phyloP scores from a whole-genome alignment of 176 grass and related monocot species.

The Echinochloa phyllopogon region DNA sequence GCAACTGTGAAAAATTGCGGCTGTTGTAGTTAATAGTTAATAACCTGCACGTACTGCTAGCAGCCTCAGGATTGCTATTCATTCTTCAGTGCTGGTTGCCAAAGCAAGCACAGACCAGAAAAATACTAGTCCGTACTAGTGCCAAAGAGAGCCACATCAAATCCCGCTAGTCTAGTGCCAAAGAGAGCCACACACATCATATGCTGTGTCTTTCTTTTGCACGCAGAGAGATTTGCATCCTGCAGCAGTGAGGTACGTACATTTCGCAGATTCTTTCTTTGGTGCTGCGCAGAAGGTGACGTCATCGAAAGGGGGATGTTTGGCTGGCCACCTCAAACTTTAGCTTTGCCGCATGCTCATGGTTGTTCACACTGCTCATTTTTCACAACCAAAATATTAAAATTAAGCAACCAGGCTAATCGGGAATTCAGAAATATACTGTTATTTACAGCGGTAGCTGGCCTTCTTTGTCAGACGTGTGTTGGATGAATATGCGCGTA shows the following conservation, averaged over 20 bases:
- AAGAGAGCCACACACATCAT: background rate
- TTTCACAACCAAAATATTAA: background rate
- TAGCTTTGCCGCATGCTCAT: constrained; percentile 14
- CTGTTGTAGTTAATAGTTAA: too few species aligned
- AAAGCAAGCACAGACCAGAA: constrained; percentile 31
- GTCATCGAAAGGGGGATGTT: constrained; percentile 36
- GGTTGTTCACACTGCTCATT: background rate
- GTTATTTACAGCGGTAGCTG: background rate
- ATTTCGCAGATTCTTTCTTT: constrained; percentile 44
- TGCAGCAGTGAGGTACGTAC: constrained; percentile 22
- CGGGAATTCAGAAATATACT: background rate
- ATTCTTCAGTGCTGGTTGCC: constrained; percentile 30
- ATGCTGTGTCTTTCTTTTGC: constrained; percentile 9
- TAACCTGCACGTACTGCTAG: background rate
- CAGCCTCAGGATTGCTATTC: constrained; percentile 23
- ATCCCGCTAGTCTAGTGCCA: constrained; percentile 25
- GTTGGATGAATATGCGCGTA: too few species aligned
- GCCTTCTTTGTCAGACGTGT: background rate
- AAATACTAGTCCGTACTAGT: constrained; percentile 2
- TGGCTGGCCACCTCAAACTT: constrained; percentile 18
- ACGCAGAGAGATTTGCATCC: background rate
- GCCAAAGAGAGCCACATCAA: background rate
- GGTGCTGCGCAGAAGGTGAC: constrained; percentile 18
- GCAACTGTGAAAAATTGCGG: background rate
- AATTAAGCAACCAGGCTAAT: background rate